phyloP scores from a whole-genome alignment of 2,329 filamentous ascomycete genomes.

The Teratosphaeria epicoccoides region DNA sequence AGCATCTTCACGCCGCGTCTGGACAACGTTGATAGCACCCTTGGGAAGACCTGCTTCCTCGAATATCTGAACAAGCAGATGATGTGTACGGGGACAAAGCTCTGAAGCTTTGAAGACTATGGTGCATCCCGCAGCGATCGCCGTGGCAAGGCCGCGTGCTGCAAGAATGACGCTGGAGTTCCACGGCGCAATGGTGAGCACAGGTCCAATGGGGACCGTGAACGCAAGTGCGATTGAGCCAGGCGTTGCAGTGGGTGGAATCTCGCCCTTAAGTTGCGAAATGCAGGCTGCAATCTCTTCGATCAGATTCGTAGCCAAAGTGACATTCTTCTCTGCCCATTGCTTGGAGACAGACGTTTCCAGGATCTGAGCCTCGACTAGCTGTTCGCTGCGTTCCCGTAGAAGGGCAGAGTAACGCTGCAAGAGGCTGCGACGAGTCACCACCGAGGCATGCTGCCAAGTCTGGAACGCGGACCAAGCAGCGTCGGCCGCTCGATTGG shows the following conservation, averaged over 20 bases:
- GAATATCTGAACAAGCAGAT: not conserved
- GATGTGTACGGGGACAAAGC: not conserved
- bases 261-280: not conserved
- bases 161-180: not conserved
- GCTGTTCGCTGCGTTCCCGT: not conserved
- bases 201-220: not conserved
- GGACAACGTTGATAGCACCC: not conserved
- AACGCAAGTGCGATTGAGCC: not conserved
- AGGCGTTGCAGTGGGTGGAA: not conserved
- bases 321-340: not conserved
- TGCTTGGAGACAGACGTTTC: not conserved
- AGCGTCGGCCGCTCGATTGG: not conserved
- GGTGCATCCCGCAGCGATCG: not conserved
- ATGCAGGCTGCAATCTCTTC: not conserved
- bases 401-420: not conserved
- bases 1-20: not conserved
- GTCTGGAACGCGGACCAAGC: not conserved
- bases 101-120: not conserved
- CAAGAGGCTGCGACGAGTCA: not conserved
- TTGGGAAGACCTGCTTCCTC: not conserved
- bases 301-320: not conserved
- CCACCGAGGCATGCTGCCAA: not conserved
- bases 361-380: not conserved
- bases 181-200: not conserved
- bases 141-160: not conserved